phyloP scores from a whole-genome alignment of 306 rosid species.

The Astragalus glycyphyllos region DNA sequence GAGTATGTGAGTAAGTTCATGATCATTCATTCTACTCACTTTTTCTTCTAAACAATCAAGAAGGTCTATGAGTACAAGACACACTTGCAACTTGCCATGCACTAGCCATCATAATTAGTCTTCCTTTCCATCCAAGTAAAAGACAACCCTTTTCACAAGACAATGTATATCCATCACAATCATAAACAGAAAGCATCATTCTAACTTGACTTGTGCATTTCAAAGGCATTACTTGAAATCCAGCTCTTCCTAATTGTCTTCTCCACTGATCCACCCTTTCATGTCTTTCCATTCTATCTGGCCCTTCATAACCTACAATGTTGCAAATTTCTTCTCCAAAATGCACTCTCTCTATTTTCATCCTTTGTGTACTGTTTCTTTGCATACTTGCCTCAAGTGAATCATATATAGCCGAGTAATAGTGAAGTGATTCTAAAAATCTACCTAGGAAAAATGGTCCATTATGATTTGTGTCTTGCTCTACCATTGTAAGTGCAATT shows the following conservation, averaged over 20 bases:
- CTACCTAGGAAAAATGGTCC: conserved; percentile 88
- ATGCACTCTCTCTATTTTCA: conserved; percentile 67
- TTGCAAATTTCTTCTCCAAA: conserved; percentile 67
- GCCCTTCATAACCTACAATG: conserved; percentile 65
- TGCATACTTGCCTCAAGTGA: conserved; percentile 71
- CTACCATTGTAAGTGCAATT: conserved; percentile 58
- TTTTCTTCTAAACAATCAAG: not conserved
- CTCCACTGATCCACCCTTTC: conserved; percentile 78
- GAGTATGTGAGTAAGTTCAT: conserved; percentile 27
- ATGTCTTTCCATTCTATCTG: conserved; percentile 68
- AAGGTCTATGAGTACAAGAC: conserved; percentile 30
- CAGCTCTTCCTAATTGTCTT: conserved; percentile 71
- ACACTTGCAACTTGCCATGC: conserved; percentile 70
- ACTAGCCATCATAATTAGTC: conserved; percentile 76
- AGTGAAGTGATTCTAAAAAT: conserved; percentile 76
- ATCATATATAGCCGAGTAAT: conserved; percentile 81
- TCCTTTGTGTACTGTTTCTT: conserved; percentile 59
- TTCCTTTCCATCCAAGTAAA: conserved; percentile 84
- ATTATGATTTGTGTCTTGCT: conserved; percentile 84
- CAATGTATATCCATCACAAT: conserved; percentile 75
- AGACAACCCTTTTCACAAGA: conserved; percentile 68
- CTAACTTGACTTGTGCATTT: conserved; percentile 73
- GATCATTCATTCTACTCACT: conserved; percentile 7
- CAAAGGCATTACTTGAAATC: conserved; percentile 72
- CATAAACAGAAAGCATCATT: conserved; percentile 75